Evolutionary conservation across 2,329 filamentous ascomycete species (phyloP).

Genomic region (Nectriaceae sp.): DNA sequence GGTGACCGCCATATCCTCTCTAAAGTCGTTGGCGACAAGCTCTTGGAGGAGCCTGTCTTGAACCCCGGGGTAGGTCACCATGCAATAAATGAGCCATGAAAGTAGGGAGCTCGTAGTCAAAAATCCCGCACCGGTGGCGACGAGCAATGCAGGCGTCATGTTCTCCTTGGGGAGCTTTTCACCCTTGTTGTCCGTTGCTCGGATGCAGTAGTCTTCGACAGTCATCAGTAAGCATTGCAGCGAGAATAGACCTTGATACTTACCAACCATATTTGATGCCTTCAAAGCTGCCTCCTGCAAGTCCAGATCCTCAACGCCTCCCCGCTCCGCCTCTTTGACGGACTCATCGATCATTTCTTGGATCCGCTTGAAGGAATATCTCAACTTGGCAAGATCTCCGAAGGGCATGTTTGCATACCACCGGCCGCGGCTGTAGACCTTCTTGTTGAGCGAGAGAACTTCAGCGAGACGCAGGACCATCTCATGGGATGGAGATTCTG

Average conservation of each 20-base stretch:
- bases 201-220: slow-evolving; percentile 55
- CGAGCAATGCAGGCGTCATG: slow-evolving; percentile 41
- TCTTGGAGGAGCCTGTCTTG: slow-evolving; percentile 61
- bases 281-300: slow-evolving; percentile 51
- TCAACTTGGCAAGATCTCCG: slow-evolving; percentile 52
- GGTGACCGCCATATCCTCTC: slow-evolving; percentile 45
- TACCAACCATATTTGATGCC: slow-evolving; percentile 41
- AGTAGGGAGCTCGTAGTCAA: slow-evolving; percentile 60
- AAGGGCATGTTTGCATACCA: slow-evolving; percentile 62
- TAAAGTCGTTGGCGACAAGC: slow-evolving; percentile 50
- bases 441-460: slow-evolving; percentile 58
- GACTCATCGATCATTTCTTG: slow-evolving; percentile 40
- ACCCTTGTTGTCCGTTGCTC: slow-evolving; percentile 55
- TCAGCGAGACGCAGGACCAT: slow-evolving; percentile 54
- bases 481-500: slow-evolving; percentile 50
- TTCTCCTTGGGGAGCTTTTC: slow-evolving; percentile 49
- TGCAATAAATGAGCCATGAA: slow-evolving; percentile 58
- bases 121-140: slow-evolving; percentile 60
- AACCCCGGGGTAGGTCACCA: slow-evolving; percentile 54
- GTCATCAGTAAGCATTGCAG: slow-evolving; percentile 13
- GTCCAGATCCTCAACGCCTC: slow-evolving; percentile 38
- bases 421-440: slow-evolving; percentile 52
- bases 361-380: slow-evolving; percentile 34
- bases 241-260: no score
- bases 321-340: slow-evolving; percentile 39